Evolutionary conservation across 2,329 filamentous ascomycete species (phyloP).

Genomic region (Xylariaceae sp.): DNA sequence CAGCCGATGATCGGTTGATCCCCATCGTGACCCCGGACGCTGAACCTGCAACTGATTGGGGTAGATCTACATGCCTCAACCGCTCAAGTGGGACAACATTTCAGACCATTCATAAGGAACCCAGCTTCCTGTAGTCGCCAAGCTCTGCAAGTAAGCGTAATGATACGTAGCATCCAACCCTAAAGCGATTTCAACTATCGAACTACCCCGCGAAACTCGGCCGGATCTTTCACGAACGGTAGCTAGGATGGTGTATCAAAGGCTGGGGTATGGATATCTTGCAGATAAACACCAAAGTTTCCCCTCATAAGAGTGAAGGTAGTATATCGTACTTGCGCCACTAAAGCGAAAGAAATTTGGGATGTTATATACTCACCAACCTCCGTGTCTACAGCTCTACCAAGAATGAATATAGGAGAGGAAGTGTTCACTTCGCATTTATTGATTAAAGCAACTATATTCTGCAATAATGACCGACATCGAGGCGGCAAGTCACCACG

Average conservation of each 20-base stretch:
- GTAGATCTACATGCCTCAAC: slow-evolving; percentile 11
- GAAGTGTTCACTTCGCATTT: not conserved
- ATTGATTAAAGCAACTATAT: not conserved
- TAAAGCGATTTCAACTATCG: not conserved
- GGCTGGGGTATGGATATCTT: slow-evolving; percentile 3
- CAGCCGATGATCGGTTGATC: not conserved
- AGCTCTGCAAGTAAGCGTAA: slow-evolving; percentile 8
- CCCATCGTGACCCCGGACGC: not conserved
- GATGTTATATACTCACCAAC: not conserved
- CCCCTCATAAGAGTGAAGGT: slow-evolving; percentile 8
- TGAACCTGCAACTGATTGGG: not conserved
- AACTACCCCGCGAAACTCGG: slow-evolving; percentile 22
- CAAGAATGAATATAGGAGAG: not conserved
- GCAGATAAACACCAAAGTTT: slow-evolving; percentile 3
- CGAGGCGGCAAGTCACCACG: slow-evolving; percentile 27
- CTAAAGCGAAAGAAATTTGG: not conserved
- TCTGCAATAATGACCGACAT: slow-evolving; percentile 34
- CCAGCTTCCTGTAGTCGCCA: slow-evolving; percentile 1
- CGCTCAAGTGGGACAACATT: not conserved
- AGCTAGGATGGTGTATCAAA: not conserved
- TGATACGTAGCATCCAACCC: slow-evolving; percentile 16
- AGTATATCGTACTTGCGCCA: not conserved
- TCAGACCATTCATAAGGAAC: not conserved
- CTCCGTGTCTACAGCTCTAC: not conserved
- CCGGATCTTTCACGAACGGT: not conserved